These are phyloP conservation scores for Rhinocladiella similis DNA, from an alignment of 2,329 filamentous ascomycete genomes.

Conservation along the genomic window DNA sequence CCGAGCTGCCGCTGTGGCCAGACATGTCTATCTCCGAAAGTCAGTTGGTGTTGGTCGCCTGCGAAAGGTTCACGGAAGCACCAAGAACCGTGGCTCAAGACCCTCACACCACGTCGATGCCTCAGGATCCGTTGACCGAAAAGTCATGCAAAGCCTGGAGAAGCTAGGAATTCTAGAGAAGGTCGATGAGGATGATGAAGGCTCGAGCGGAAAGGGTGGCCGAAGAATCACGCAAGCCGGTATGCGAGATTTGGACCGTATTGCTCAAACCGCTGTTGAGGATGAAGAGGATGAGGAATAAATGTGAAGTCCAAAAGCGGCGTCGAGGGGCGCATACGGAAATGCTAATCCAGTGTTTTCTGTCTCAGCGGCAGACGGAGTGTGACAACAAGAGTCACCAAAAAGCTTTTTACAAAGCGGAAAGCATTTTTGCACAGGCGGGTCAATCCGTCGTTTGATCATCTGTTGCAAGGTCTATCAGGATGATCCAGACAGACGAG, in stretches of 20 bases:
- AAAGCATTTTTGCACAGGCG: background rate
- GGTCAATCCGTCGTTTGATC: background rate
- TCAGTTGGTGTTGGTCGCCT: slow-evolving; percentile 98
- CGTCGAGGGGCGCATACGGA: slow-evolving; percentile 2
- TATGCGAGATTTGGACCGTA: slow-evolving; percentile 98
- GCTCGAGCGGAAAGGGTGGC: slow-evolving; percentile 95
- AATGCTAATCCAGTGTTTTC: background rate
- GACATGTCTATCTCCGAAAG: slow-evolving; percentile 99
- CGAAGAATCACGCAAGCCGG: slow-evolving; percentile 97
- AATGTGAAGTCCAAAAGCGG: slow-evolving; percentile 4
- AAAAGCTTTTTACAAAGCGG: background rate
- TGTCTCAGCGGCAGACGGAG: background rate
- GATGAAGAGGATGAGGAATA: slow-evolving; percentile 63
- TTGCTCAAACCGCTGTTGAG: slow-evolving; percentile 77
- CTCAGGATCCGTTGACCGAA: slow-evolving; percentile 93
- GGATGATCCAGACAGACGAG: slow-evolving; percentile 17
- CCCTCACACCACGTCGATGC: slow-evolving; percentile 95
- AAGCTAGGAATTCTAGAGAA: slow-evolving; percentile 98
- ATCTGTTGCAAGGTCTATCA: slow-evolving; percentile 6
- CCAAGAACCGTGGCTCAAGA: slow-evolving; percentile 93
- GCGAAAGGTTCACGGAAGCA: slow-evolving; percentile 90
- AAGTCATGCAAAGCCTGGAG: slow-evolving; percentile 95
- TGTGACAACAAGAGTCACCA: background rate
- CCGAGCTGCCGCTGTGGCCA: slow-evolving; percentile 91
- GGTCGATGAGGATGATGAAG: slow-evolving; percentile 69